Evolutionary conservation across 352 stramenopile genomes (phyloP), one percentile per base, ranked within the genome.

Genomic region (Phytophthora ohioensis): DNA sequence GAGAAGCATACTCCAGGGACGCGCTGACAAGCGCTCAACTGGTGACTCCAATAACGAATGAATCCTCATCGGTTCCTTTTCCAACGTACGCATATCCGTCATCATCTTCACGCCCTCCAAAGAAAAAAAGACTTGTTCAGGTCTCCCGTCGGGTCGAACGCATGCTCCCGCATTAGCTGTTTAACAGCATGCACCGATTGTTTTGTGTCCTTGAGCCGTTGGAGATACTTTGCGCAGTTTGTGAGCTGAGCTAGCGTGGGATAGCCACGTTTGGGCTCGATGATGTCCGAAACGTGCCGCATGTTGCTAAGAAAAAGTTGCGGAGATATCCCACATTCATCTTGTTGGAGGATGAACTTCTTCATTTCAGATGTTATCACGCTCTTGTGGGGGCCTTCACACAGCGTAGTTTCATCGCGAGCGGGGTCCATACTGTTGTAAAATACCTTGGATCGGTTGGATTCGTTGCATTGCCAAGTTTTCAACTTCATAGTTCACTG

Each of bases 311-410:
- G 31, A 36, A 64, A 47, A 17, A 55, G 43, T 15, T 38, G 30
- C 12, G 48, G 49, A 3, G 48, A 27, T 5, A 67, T 55, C 21
- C 38, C 31, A 21, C 59, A 55, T 5, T 66, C 38, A 12, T 57
- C 58, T 52, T 58, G 46, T 13, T 57, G 58, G 3, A 51, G 47
- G 27, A 66, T 58, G 17, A 58, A 66, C 47, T 57, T 57, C 17
- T 57, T 57, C 58, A 66, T 66, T 13, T 66, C 58, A 5, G 17
- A 5, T 31, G 54, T 42, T 9, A 49, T 49, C 30, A 61, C 54
- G 8, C 10, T 7, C 4, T 12, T 27, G 13, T 41, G 38, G 13
- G 54, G 54, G 15, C 39, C 27, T 34, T 42, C 27, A 17, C 38
- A 49, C 10, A 32, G 30, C 2, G 35, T n/a, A 5, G 12, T 5